Conservation (phyloP, 768 basidiomycete genomes). For the Melanogaster broomeanus region DNA sequence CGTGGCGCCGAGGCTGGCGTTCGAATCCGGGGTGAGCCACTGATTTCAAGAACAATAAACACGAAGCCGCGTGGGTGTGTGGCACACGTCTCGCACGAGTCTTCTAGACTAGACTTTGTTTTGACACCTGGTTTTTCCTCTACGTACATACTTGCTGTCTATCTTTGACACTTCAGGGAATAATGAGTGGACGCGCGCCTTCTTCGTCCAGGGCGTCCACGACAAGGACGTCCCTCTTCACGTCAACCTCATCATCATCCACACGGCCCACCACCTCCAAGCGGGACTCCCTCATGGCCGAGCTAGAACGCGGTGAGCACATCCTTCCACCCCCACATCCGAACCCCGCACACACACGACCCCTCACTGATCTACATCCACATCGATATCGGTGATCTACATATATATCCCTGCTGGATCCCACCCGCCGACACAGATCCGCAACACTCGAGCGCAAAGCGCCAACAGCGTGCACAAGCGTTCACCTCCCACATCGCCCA, state of each 20-base stretch:
- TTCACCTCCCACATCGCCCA: conserved; percentile 64
- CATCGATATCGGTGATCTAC: too few relatives aligned
- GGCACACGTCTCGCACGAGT: too few relatives aligned
- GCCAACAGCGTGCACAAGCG: conserved; percentile 62
- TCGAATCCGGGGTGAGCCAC: too few relatives aligned
- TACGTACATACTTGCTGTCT: background rate
- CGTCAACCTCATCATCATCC: conserved; percentile 1
- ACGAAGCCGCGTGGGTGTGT: too few relatives aligned
- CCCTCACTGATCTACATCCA: too few relatives aligned
- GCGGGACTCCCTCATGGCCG: conserved; percentile 66
- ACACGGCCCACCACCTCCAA: conserved; percentile 44
- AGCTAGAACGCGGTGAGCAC: conserved; percentile 60
- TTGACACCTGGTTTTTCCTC: too few relatives aligned
- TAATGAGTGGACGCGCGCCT: conserved; percentile 12
- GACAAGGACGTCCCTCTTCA: conserved; percentile 4
- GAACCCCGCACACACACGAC: too few relatives aligned
- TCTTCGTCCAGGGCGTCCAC: conserved; percentile 18
- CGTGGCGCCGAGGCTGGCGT: too few relatives aligned
- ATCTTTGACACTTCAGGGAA: background rate
- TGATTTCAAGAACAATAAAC: too few relatives aligned
- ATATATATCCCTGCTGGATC: background rate
- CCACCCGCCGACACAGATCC: conserved; percentile 46
- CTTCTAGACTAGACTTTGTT: too few relatives aligned
- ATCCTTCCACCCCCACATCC: background rate
- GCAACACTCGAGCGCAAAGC: conserved; percentile 64